Base-by-base conservation (phyloP, 2,329 filamentous ascomycete genomes). In the Verticillium zaregamsianum region DNA sequence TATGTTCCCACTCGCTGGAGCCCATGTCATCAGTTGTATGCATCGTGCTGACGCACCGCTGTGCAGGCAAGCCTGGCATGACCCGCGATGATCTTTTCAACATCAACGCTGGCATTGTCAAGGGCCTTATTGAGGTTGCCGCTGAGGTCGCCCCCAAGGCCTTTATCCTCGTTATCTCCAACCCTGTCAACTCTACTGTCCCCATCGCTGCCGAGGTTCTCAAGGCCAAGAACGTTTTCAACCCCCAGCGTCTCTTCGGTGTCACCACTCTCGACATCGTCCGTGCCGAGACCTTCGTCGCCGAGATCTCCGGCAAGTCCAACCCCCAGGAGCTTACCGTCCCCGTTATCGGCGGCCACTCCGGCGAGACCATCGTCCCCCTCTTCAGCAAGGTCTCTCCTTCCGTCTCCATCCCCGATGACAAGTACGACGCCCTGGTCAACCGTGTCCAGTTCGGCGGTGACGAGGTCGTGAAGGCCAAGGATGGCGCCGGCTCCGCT, bases 51-150 rank as follows among this genome's bases (percentile, higher is more conserved):
- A 70, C 67, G 32, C 59, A 17, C 52, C 23, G 23, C 31, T 23
- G 52, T 63, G 63, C 67, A 97, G 94, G 94, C 81, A 98, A 98
- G 86, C 95, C 95, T 71, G 95, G 95, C 73, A 99, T 99, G 95
- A 97, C 91, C 79, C 93, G 95, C 82, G 95, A 99, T 73, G 95
- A 98, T 76, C 91, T 99, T 63, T 99, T 99, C 90, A 97, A 97
- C 83, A 97, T 97, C 85, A 99, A 99, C 78, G 95, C 95, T 64
- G 92, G 93, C 72, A 99, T 99, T 74, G 95, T 99, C 74, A 92
- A 95, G 81, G 93, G 92, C 70, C 86, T 99, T 69, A 90, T 96
- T 71, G 90, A 96, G 83, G 89, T 91, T 59, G 87, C 92, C 71
- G 93, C 94, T 70, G 89, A 97, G 76, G 87, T 90, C 73, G 89